phyloP scores from a whole-genome alignment of 2,329 filamentous ascomycete species.

The Drechmeria coniospora region DNA sequence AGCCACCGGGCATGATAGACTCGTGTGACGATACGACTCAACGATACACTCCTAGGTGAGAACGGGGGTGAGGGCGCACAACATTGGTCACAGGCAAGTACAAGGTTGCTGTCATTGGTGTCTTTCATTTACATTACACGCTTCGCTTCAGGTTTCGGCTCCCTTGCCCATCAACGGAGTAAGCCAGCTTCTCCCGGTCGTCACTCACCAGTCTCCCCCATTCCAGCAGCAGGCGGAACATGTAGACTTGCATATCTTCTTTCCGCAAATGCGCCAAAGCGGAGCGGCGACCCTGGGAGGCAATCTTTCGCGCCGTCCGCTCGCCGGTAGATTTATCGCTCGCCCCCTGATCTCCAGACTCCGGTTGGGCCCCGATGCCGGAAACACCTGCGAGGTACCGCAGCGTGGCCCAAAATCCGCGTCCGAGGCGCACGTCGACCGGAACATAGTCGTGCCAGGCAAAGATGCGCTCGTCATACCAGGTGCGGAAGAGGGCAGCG shows the following conservation, averaged over 20 bases:
- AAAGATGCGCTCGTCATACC: slow-evolving; percentile 46
- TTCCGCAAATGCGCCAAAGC: slow-evolving; percentile 39
- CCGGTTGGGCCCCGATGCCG: neutral
- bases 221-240: slow-evolving; percentile 57
- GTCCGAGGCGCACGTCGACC: slow-evolving; percentile 29
- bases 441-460: slow-evolving; percentile 51
- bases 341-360: neutral
- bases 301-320: slow-evolving; percentile 7
- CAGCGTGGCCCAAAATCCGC: slow-evolving; percentile 47
- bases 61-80: too few species aligned
- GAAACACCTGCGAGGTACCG: slow-evolving; percentile 6
- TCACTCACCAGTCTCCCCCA: slow-evolving; percentile 52
- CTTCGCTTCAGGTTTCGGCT: too few species aligned
- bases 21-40: too few species aligned
- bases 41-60: too few species aligned
- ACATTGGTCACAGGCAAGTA: too few species aligned
- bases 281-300: slow-evolving; percentile 34
- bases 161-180: too few species aligned
- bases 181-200: slow-evolving; percentile 19
- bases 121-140: too few species aligned
- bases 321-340: slow-evolving; percentile 3
- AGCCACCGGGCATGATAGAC: too few species aligned
- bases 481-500: slow-evolving; percentile 41
- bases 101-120: too few species aligned
- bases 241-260: slow-evolving; percentile 62